Conservation (phyloP, 805 yeast genomes). For the Kuraishia ogatae region DNA sequence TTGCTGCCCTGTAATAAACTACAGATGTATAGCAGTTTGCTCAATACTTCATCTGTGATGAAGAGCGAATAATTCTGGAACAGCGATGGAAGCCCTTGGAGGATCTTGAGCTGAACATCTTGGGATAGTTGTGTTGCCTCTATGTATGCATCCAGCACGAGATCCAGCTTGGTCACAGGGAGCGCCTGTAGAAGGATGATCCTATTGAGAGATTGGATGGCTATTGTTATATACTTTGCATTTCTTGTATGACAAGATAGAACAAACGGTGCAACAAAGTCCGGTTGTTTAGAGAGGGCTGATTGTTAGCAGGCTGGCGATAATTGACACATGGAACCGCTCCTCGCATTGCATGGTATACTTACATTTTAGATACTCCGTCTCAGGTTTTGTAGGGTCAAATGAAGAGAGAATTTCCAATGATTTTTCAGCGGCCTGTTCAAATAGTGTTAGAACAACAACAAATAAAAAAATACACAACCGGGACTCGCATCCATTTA, state of each 20-base stretch:
- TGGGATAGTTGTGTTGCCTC: slow-evolving; percentile 70
- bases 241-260: slow-evolving; percentile 68
- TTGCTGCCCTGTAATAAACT: slow-evolving; percentile 61
- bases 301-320: background rate
- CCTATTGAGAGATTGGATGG: slow-evolving; percentile 63
- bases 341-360: slow-evolving; percentile 4
- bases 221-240: slow-evolving; percentile 61
- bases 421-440: slow-evolving; percentile 40
- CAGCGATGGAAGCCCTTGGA: slow-evolving; percentile 75
- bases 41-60: slow-evolving; percentile 46
- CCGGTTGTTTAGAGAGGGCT: slow-evolving; percentile 34
- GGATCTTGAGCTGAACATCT: slow-evolving; percentile 78
- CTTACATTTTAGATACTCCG: slow-evolving; percentile 16
- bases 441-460: slow-evolving; percentile 5
- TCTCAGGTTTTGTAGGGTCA: slow-evolving; percentile 18
- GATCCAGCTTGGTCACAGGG: slow-evolving; percentile 40
- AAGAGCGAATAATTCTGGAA: slow-evolving; percentile 52
- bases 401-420: slow-evolving; percentile 32
- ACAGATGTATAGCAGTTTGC: slow-evolving; percentile 58
- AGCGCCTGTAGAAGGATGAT: slow-evolving; percentile 48
- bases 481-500: too few species aligned
- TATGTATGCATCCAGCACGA: slow-evolving; percentile 55
- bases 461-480: too few species aligned
- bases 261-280: slow-evolving; percentile 60
- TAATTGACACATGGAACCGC: too few species aligned